Conservation (phyloP, 768 basidiomycete genomes). For the Boletus sensibilis region DNA sequence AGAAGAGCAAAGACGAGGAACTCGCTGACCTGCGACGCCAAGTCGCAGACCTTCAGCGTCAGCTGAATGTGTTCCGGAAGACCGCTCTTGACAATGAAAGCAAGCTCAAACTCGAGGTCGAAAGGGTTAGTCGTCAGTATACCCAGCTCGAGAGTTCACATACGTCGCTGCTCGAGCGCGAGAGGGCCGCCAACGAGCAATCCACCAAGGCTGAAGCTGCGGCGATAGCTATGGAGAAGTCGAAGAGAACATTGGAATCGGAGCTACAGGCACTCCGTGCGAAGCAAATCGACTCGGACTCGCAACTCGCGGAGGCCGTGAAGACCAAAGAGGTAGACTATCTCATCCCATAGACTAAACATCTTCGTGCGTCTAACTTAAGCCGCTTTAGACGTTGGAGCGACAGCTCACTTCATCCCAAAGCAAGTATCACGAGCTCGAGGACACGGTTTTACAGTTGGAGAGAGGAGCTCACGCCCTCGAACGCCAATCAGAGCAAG, state of each 20-base stretch:
- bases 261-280: slow-evolving; percentile 70
- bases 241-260: slow-evolving; percentile 64
- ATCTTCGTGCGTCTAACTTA: background rate
- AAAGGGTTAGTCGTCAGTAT: slow-evolving; percentile 60
- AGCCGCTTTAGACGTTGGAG: slow-evolving; percentile 58
- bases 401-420: slow-evolving; percentile 72
- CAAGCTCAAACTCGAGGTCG: slow-evolving; percentile 74
- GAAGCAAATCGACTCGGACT: slow-evolving; percentile 66
- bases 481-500: slow-evolving; percentile 67
- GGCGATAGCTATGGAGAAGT: slow-evolving; percentile 62
- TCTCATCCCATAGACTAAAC: background rate
- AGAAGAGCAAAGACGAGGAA: slow-evolving; percentile 86
- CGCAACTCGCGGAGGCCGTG: slow-evolving; percentile 56
- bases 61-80: slow-evolving; percentile 64
- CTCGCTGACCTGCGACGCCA: slow-evolving; percentile 69
- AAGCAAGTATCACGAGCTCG: slow-evolving; percentile 78
- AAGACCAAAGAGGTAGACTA: slow-evolving; percentile 71
- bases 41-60: slow-evolving; percentile 57
- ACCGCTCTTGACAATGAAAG: slow-evolving; percentile 63
- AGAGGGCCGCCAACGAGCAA: slow-evolving; percentile 51
- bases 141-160: slow-evolving; percentile 58
- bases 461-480: slow-evolving; percentile 80
- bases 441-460: slow-evolving; percentile 81
- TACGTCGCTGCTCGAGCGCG: slow-evolving; percentile 59
- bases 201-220: slow-evolving; percentile 47